These are phyloP conservation scores for Penicillium atrosanguineum DNA, from an alignment of 495 filamentous ascomycete genomes.

Conservation along the genomic window DNA sequence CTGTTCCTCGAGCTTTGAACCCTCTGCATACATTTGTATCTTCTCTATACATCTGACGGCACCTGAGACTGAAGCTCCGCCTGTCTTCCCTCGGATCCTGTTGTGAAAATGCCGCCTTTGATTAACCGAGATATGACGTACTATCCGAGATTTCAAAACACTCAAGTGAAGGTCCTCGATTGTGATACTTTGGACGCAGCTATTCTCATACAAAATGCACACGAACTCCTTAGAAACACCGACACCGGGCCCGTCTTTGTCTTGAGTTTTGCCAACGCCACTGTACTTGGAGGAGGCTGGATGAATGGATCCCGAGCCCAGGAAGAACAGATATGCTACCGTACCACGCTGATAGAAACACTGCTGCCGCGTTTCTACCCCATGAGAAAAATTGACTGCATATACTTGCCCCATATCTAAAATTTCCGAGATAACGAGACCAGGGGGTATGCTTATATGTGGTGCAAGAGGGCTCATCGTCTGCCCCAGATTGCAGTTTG, in stretches of 20 bases:
- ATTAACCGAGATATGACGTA: background rate
- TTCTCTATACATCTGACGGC: too few relatives aligned
- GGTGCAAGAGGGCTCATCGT: slow-evolving; percentile 20
- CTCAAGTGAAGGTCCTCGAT: slow-evolving; percentile 42
- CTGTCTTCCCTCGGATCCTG: background rate
- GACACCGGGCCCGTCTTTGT: slow-evolving; percentile 46
- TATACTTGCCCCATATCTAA: slow-evolving; percentile 60
- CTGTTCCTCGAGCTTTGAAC: too few relatives aligned
- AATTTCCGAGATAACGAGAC: slow-evolving; percentile 48
- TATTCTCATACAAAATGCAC: slow-evolving; percentile 30
- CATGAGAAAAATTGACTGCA: slow-evolving; percentile 43
- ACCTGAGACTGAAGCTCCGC: too few relatives aligned
- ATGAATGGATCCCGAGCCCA: slow-evolving; percentile 53
- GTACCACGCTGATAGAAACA: slow-evolving; percentile 53
- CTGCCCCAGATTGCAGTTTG: slow-evolving; percentile 57
- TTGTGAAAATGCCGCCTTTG: background rate
- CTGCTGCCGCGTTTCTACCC: slow-evolving; percentile 58
- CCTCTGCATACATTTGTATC: too few relatives aligned
- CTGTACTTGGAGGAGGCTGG: slow-evolving; percentile 56
- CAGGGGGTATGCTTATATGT: slow-evolving; percentile 42
- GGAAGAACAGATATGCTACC: slow-evolving; percentile 65
- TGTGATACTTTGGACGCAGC: slow-evolving; percentile 53
- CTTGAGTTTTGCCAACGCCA: slow-evolving; percentile 60
- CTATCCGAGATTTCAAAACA: slow-evolving; percentile 20
- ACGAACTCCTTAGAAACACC: background rate